These are phyloP conservation scores for Grosmannia clavigera DNA, from an alignment of 2,329 filamentous ascomycete genomes.

Conservation along the genomic window DNA sequence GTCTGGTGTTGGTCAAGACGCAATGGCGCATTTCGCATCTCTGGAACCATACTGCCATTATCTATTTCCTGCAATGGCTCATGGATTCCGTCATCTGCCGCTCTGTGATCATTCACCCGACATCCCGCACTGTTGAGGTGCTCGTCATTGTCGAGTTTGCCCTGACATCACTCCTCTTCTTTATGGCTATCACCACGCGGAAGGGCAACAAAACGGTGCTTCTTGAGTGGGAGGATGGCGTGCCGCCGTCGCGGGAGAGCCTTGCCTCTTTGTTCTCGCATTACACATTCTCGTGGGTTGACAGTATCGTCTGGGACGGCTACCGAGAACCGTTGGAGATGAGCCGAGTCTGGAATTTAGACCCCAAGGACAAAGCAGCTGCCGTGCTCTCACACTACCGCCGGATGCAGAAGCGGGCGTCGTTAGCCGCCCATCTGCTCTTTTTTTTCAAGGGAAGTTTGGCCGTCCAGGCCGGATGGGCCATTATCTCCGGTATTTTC, in stretches of 20 bases:
- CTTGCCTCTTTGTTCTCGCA: conserved; percentile 80
- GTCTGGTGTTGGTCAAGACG: conserved; percentile 54
- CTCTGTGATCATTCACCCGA: conserved; percentile 69
- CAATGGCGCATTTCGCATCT: conserved; percentile 58
- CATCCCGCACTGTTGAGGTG: conserved; percentile 46
- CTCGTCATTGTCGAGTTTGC: conserved; percentile 64
- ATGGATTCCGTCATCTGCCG: conserved; percentile 68
- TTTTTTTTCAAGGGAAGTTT: conserved; percentile 72
- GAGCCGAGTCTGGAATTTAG: conserved; percentile 80
- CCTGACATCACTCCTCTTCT: conserved; percentile 60
- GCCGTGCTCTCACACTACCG: conserved; percentile 71
- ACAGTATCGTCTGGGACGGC: conserved; percentile 77
- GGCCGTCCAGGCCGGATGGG: conserved; percentile 67
- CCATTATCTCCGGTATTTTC: conserved; percentile 65
- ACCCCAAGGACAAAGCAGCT: conserved; percentile 78
- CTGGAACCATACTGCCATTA: conserved; percentile 83
- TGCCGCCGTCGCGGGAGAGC: conserved; percentile 79
- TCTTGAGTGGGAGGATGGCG: conserved; percentile 76
- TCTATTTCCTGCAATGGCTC: conserved; percentile 77
- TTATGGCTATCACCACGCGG: conserved; percentile 67
- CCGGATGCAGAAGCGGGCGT: conserved; percentile 68
- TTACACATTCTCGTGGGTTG: conserved; percentile 82
- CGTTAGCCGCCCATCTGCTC: conserved; percentile 67
- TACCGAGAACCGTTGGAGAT: conserved; percentile 78
- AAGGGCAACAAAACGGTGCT: conserved; percentile 86